Evolutionary conservation across 148 eudicot species (phyloP), one percentile per base, ranked within the genome.

Genomic region (Rhododendron mucronatum): DNA sequence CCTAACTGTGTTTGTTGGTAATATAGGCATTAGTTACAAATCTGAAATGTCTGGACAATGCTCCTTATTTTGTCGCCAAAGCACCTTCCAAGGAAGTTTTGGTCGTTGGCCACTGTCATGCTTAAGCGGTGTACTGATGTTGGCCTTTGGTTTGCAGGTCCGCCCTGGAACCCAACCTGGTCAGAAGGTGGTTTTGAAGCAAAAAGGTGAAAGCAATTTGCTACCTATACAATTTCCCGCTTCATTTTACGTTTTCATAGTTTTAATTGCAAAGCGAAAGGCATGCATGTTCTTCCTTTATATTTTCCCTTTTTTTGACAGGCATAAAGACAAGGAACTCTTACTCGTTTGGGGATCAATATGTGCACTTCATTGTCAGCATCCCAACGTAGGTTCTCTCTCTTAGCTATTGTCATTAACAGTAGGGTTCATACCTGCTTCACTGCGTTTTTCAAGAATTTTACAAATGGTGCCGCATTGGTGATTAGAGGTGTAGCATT

Each of bases 91-190:
- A 71, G 1, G 39, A 71, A 30, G 9, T 13, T 33, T 30, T 71
- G 41, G 28, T 71, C 35, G 7, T 39, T 20, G 47, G 47, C 20
- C 51, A 55, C 61, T 18, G 61, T 55, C 18, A 20, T 55, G 61
- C 61, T 18, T 47, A 28, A 48, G 84, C 33, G 30, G n/a, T 26
- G 1, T 0, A 33, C 23, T 79, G 21, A 5, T 45, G 8, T 69
- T 84, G 77, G 15, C 37, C 48, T 86, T 51, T 50, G 59, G 4
- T 86, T 73, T 85, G 84, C 88, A 96, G 98, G 98, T 96, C 78
- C 97, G 97, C 77, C 93, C 99, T 33, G 99, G 99, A 63, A 94
- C 99, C 74, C 99, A 96, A 91, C 98, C 99, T 86, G 98, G 97
- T 57, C 99, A 96, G 88, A 96, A 96, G 89, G 99, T 96, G 86